phyloP scores from a whole-genome alignment of 2,329 filamentous ascomycete species.

The Conoideocrella luteorostrata region DNA sequence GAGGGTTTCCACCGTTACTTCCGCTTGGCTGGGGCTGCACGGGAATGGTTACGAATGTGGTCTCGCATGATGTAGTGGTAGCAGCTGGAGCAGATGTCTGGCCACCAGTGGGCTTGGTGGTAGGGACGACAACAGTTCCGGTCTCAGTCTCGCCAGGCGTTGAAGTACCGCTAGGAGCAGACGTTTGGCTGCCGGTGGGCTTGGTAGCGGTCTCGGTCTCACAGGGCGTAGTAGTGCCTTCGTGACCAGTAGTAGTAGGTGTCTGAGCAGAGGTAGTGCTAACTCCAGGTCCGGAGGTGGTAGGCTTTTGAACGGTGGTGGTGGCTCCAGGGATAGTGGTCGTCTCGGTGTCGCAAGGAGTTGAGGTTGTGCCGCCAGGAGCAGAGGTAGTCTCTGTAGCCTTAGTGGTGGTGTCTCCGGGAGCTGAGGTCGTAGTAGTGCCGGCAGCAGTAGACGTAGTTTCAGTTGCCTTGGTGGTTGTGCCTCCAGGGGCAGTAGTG shows the following conservation, averaged over 20 bases:
- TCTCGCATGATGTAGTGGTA: background rate
- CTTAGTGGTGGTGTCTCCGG: background rate
- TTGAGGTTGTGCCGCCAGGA: background rate
- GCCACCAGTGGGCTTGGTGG: background rate
- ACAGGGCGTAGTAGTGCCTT: background rate
- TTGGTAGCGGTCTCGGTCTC: background rate
- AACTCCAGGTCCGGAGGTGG: background rate
- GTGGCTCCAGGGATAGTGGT: background rate
- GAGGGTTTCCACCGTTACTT: background rate
- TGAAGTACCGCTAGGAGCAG: background rate
- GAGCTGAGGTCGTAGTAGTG: background rate
- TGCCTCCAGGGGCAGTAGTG: background rate
- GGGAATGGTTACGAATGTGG: conserved; percentile 3
- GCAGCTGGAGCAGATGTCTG: background rate
- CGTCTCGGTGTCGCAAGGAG: background rate
- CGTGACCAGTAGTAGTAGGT: background rate
- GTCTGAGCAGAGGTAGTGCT: background rate
- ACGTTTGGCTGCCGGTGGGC: conserved; percentile 2
- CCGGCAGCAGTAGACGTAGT: background rate
- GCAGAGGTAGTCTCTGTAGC: background rate
- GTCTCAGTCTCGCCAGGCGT: background rate
- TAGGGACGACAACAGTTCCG: background rate
- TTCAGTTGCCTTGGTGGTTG: background rate
- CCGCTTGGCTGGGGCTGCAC: conserved; percentile 3
- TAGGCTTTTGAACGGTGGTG: background rate